Evolutionary conservation across 2,329 filamentous ascomycete species (phyloP), one percentile per base, ranked within the genome.

Genomic region (Arthroderma sp.): DNA sequence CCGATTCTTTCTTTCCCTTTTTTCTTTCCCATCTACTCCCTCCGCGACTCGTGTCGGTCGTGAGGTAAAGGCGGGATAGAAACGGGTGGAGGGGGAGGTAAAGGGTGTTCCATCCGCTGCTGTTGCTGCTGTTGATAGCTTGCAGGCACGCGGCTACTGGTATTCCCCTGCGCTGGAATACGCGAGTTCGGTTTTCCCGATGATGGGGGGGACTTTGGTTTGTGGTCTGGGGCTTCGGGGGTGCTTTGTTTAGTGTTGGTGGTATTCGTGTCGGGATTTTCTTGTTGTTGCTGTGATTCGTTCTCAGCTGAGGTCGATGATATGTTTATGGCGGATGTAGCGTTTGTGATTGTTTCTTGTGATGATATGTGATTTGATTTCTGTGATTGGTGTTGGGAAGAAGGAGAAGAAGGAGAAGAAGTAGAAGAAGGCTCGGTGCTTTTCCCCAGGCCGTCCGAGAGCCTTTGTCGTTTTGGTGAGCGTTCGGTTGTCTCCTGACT

Each of bases 81-180:
- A 9, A 29, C 29, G 6, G 43, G 46, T 33, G 43, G 46, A 4
- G 38, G 46, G 29, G 34, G 46, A 22, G 40, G 45, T n/a, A 47
- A 38, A 4, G 43, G 43, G 37, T 45, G 43, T 42, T 45, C 43
- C 41, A 38, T 29, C 9, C 41, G 32, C 11, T 40, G n/a, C 36
- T 28, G 10, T 15, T 34, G 32, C 11, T 36, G 38, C n/a, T 32
- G 38, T 11, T 48, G 38, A 41, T 45, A 50, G 22, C 45, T 42
- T 27, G 48, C 42, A 5, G 48, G 48, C 4, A 50, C 36, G 7
- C 45, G 48, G 40, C 40, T 43, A 2, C n/a, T 36, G 1, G n/a
- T 42, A 11, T 5, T 28, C 38, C 15, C 15, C 15, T 9, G 9
- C 11, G 32, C 32, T 34, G 32, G 32, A 3, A 34, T 34, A 34